Percentiles rank a stretch among this genome's conserved stretches.
Evolutionary conservation across 108 stramenopile genomes (phyloP).

Genomic region (Conticribra weissflogii): DNA sequence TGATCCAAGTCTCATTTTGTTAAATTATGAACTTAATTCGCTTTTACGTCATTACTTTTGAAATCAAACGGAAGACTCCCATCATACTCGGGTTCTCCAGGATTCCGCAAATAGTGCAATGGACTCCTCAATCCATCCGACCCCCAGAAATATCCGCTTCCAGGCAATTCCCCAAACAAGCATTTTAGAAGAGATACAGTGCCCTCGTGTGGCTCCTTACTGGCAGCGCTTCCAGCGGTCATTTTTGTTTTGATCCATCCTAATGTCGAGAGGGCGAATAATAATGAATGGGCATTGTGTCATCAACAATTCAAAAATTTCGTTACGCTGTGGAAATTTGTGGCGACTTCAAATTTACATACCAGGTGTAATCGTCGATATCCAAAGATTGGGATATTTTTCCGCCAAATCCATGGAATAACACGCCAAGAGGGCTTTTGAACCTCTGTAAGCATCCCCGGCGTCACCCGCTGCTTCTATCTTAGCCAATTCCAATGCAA

Average conservation of each 20-base stretch:
- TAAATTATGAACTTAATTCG: no score
- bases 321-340: background rate
- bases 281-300: no score
- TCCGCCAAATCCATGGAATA: slow-evolving; percentile 60
- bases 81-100: slow-evolving; percentile 73
- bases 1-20: no score
- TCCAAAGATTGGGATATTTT: slow-evolving; percentile 53
- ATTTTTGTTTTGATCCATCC: slow-evolving; percentile 70
- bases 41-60: no score
- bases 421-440: slow-evolving; percentile 61
- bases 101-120: slow-evolving; percentile 63
- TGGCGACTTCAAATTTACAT: background rate
- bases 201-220: slow-evolving; percentile 61
- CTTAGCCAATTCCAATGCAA: slow-evolving; percentile 34
- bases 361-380: slow-evolving; percentile 55
- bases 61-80: slow-evolving; percentile 27
- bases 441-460: slow-evolving; percentile 44
- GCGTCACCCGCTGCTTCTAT: slow-evolving; percentile 24
- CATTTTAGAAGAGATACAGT: slow-evolving; percentile 38
- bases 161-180: slow-evolving; percentile 49
- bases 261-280: slow-evolving; percentile 1
- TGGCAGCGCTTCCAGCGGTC: slow-evolving; percentile 54
- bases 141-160: slow-evolving; percentile 67
- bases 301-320: background rate
- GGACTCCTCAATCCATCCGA: slow-evolving; percentile 64